These are phyloP conservation scores for Aspergillus costaricaensis DNA, from an alignment of 2,329 filamentous ascomycete species.

Conservation along the genomic window DNA sequence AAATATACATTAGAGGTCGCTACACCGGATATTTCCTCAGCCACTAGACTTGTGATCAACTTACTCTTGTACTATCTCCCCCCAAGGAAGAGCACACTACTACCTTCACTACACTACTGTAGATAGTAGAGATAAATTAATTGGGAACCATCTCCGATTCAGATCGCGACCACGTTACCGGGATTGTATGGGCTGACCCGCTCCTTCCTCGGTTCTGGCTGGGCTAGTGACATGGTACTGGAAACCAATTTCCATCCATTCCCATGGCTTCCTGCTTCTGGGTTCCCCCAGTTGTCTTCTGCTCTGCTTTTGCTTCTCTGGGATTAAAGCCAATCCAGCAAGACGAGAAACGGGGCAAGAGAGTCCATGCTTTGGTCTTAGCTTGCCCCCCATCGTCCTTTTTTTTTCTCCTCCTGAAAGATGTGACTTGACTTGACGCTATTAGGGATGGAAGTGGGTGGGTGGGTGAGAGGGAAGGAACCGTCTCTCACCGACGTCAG, in stretches of 20 bases:
- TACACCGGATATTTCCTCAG: neutral
- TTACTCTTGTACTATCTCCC: too few species aligned
- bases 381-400: too few species aligned
- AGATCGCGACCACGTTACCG: slow-evolving; percentile 18
- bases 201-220: slow-evolving; percentile 9
- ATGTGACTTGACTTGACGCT: too few species aligned
- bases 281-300: neutral
- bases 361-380: too few species aligned
- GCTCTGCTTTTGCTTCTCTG: slow-evolving; percentile 4
- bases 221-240: slow-evolving; percentile 11
- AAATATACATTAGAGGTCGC: too few species aligned
- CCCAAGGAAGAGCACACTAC: too few species aligned
- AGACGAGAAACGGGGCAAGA: too few species aligned
- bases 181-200: slow-evolving; percentile 12
- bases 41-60: neutral
- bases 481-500: slow-evolving; percentile 31
- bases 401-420: too few species aligned
- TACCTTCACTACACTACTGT: too few species aligned
- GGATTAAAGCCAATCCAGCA: neutral
- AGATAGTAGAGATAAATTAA: neutral
- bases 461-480: neutral
- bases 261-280: neutral
- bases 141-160: slow-evolving; percentile 12
- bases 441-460: too few species aligned
- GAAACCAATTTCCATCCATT: slow-evolving; percentile 6